Percentiles rank a stretch among this genome's conserved stretches.
These are phyloP conservation scores for Scenedesmus sp. DNA, from an alignment of 163 green algal genomes.

Conservation along the genomic window DNA sequence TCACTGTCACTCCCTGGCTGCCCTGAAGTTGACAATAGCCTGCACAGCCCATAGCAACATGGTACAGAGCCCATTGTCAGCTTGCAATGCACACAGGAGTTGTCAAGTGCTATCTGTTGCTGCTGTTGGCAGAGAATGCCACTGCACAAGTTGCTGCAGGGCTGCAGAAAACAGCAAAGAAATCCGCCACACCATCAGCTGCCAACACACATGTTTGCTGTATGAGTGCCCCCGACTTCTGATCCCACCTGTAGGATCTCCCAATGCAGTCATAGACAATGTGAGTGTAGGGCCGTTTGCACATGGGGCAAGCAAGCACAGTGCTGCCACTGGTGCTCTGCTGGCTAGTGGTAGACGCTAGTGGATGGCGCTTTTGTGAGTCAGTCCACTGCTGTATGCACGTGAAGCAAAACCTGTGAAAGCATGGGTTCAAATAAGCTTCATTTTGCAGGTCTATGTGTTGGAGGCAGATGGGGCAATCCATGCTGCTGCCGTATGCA, in stretches of 20 bases:
- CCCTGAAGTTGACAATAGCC: constrained; percentile 6
- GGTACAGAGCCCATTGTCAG: not conserved
- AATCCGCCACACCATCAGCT: not conserved
- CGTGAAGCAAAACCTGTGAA: constrained; percentile 41
- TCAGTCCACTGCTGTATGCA: constrained; percentile 25
- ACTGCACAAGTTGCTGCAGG: not conserved
- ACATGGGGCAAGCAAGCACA: constrained; percentile 10
- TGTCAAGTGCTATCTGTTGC: not conserved
- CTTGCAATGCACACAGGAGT: not conserved
- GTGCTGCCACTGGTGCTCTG: not conserved
- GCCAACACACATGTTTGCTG: not conserved
- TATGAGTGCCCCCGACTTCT: not conserved
- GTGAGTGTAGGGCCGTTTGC: constrained; percentile 30
- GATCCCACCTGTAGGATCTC: constrained; percentile 2
- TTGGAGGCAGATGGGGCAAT: constrained; percentile 47
- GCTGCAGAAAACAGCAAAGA: not conserved
- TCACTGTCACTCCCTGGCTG: not conserved
- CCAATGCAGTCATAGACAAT: constrained; percentile 46
- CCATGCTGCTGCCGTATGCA: not conserved
- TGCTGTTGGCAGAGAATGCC: not conserved
- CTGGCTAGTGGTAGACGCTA: not conserved
- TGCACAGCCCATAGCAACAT: not conserved
- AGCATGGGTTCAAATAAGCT: constrained; percentile 41
- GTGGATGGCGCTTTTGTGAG: not conserved
- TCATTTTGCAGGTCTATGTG: constrained; percentile 36